These are phyloP conservation scores for Moniliella sp. DNA, from an alignment of 1,284 basidiomycete species.

Conservation along the genomic window DNA sequence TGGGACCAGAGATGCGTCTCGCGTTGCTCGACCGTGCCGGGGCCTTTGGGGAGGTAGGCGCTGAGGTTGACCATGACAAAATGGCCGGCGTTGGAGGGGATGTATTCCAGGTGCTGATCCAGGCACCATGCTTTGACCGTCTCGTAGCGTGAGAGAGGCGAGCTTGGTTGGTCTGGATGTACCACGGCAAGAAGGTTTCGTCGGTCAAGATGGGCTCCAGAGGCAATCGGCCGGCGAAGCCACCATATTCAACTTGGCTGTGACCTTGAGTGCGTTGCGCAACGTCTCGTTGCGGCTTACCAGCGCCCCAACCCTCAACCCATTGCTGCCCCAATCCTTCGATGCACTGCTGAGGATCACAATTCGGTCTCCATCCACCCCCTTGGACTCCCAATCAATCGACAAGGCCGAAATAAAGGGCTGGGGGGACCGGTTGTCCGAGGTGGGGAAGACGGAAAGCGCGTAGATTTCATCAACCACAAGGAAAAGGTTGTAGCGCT, in stretches of 20 bases:
- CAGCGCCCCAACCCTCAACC: slow-evolving; percentile 7
- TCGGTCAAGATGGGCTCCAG: slow-evolving; percentile 7
- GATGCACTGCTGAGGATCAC: slow-evolving; percentile 2
- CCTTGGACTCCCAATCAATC: slow-evolving; percentile 6
- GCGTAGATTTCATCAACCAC: slow-evolving; percentile 6
- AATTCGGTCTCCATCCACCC: slow-evolving; percentile 18
- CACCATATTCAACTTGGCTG: slow-evolving; percentile 16
- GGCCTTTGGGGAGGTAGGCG: slow-evolving; percentile 51
- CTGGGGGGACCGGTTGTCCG: slow-evolving; percentile 1
- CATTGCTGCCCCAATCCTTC: background rate
- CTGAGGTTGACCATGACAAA: slow-evolving; percentile 60
- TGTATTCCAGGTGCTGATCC: slow-evolving; percentile 4
- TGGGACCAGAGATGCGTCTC: slow-evolving; percentile 6
- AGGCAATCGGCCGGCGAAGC: slow-evolving; percentile 41
- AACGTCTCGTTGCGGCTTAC: slow-evolving; percentile 7
- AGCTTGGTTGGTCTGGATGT: slow-evolving; percentile 42
- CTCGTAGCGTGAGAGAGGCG: slow-evolving; percentile 4
- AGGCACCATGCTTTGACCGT: slow-evolving; percentile 3
- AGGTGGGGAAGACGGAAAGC: slow-evolving; percentile 3
- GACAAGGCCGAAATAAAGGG: slow-evolving; percentile 4
- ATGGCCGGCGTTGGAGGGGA: slow-evolving; percentile 6
- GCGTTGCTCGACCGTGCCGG: background rate
- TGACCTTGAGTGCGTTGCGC: slow-evolving; percentile 8
- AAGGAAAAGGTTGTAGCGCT: slow-evolving; percentile 4
- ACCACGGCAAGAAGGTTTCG: slow-evolving; percentile 3